These are phyloP conservation scores for Allium fistulosum DNA, from an alignment of 106 monocot genomes.

Conservation along the genomic window DNA sequence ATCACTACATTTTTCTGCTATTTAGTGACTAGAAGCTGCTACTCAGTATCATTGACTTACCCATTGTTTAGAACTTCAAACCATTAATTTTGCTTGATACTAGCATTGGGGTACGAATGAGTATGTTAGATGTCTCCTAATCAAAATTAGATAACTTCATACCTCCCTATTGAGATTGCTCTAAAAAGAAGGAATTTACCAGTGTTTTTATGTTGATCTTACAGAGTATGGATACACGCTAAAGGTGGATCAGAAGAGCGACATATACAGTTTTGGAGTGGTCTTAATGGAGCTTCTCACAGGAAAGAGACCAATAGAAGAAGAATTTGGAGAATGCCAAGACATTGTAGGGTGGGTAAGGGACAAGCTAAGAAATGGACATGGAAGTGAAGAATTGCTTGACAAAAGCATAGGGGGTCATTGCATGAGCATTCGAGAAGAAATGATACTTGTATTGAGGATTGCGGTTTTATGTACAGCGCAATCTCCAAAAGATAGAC, in stretches of 20 bases:
- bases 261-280: slow-evolving; percentile 86
- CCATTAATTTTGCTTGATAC: too few relatives aligned
- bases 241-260: slow-evolving; percentile 85
- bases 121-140: too few relatives aligned
- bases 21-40: too few relatives aligned
- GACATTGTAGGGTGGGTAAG: slow-evolving; percentile 81
- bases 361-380: slow-evolving; percentile 27
- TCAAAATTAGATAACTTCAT: too few relatives aligned
- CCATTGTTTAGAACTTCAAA: too few relatives aligned
- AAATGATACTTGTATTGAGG: slow-evolving; percentile 75
- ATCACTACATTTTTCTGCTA: too few relatives aligned
- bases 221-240: slow-evolving; percentile 73
- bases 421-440: slow-evolving; percentile 60
- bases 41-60: too few relatives aligned
- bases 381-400: slow-evolving; percentile 34
- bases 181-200: not conserved
- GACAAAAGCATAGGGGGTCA: slow-evolving; percentile 43
- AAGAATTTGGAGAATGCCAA: slow-evolving; percentile 63
- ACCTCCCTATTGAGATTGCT: too few relatives aligned
- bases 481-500: slow-evolving; percentile 64
- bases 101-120: too few relatives aligned
- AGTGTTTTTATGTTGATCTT: not conserved
- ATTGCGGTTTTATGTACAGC: slow-evolving; percentile 75
- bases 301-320: slow-evolving; percentile 52
- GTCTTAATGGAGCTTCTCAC: slow-evolving; percentile 85